Evolutionary conservation across 164 flowering plant species (phyloP), one percentile per base, ranked within the genome.

Genomic region (Chloranthus sessilifolius): DNA sequence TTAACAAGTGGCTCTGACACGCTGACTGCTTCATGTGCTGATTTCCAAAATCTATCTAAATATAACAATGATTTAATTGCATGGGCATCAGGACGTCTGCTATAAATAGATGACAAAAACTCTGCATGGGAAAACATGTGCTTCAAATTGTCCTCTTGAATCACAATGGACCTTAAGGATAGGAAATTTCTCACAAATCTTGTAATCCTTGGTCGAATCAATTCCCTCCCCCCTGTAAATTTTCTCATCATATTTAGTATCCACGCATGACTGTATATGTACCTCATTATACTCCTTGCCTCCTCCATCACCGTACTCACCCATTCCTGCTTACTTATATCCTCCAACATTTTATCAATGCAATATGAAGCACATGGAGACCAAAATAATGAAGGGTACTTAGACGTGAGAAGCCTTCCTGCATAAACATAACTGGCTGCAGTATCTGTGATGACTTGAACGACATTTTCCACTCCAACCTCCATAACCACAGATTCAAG

Each of bases 281-380:
- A 78, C 43, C 39, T 53, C 24, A 78, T 66, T 44, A 82, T 72
- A 47, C 52, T 65, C 52, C 63, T 67, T 37, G 87, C 83, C 56
- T 82, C 78, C 43, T 74, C 83, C 56, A 85, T 35, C 26, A 78
- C 80, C 15, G 54, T 60, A 49, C 67, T 55, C 23, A 75, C 72
- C 80, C 83, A 74, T 24, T 76, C 82, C 44, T 51, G 70, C 55
- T 75, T 75, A 45, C 81, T 47, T 20, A 85, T 59, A 42, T 83
- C 95, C 55, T 85, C 83, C 62, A 83, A 44, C 68, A 83, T 81
- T 58, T 63, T 69, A 63, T 75, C 69, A 52, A 85, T 61, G 55
- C 85, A 82, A 71, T 68, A 59, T 26, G 88, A 70, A 43, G 88
- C 95, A 76, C 90, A 85, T 19, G 87, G 85, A 40, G 80, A 68